phyloP scores from a whole-genome alignment of 2,329 filamentous ascomycete species.

The Plectosphaerella sp. region DNA sequence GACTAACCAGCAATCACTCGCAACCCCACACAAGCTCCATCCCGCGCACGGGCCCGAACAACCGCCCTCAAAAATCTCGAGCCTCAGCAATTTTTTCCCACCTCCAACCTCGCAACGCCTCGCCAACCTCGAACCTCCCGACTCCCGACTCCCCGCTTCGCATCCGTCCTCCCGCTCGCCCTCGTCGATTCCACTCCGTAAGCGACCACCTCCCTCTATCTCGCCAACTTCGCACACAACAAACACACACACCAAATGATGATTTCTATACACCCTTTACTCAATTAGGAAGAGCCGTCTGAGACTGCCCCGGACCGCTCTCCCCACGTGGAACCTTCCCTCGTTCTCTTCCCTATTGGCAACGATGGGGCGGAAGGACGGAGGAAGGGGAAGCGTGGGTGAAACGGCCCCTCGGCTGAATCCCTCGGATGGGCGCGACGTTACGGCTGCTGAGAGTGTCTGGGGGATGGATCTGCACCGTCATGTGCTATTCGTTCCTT shows the following conservation, averaged over 20 bases:
- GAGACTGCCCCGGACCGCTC: conserved; percentile 27
- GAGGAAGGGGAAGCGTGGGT: not conserved
- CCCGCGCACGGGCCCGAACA: not conserved
- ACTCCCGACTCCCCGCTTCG: not conserved
- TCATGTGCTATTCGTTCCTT: conserved; percentile 22
- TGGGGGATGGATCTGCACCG: conserved; percentile 19
- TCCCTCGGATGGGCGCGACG: conserved; percentile 1
- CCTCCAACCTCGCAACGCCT: not conserved
- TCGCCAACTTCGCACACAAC: not conserved
- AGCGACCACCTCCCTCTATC: not conserved
- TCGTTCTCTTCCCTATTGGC: not conserved
- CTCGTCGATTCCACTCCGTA: not conserved
- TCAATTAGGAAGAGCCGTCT: conserved; percentile 43
- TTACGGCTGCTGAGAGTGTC: not conserved
- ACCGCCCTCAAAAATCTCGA: conserved; percentile 1
- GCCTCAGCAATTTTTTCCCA: conserved; percentile 1
- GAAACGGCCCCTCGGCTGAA: conserved; percentile 11
- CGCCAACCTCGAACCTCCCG: not conserved
- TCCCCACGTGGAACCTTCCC: conserved; percentile 5
- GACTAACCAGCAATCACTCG: not conserved
- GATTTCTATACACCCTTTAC: not conserved
- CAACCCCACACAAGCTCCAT: not conserved
- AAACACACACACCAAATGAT: not conserved
- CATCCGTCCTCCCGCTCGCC: not conserved
- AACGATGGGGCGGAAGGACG: not conserved